These are phyloP conservation scores for Astrocystis sublimbata DNA, from an alignment of 495 filamentous ascomycete genomes.

Conservation along the genomic window DNA sequence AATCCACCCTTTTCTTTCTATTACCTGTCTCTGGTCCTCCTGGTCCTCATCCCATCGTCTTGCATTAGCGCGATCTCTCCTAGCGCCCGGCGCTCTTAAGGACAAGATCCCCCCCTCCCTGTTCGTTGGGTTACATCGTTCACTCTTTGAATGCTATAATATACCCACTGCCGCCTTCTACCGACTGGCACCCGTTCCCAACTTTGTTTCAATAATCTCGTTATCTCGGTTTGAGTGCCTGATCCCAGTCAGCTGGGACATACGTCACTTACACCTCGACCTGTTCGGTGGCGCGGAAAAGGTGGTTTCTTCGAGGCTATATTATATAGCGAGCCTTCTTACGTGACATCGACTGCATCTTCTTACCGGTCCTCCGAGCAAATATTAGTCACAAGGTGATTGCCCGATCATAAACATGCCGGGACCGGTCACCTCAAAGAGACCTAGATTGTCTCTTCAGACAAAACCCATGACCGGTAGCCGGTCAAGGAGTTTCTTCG, in stretches of 20 bases:
- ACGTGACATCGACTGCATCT: neutral
- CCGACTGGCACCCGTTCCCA: neutral
- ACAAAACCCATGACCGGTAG: constrained; percentile 50
- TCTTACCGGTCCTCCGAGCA: constrained; percentile 19
- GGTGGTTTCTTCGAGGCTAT: neutral
- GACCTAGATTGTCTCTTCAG: constrained; percentile 81
- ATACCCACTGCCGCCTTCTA: constrained; percentile 27
- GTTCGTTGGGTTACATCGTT: neutral
- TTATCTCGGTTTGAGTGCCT: constrained; percentile 14
- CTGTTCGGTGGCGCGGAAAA: neutral
- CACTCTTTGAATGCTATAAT: constrained; percentile 18
- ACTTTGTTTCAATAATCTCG: constrained; percentile 2
- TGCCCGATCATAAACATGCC: constrained; percentile 17
- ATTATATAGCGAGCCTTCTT: neutral
- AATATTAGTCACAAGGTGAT: neutral
- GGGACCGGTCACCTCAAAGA: constrained; percentile 40
- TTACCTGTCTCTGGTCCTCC: constrained; percentile 24
- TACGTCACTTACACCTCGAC: constrained; percentile 16
- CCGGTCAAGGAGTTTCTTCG: constrained; percentile 36
- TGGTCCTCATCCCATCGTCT: constrained; percentile 16
- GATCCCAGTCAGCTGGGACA: constrained; percentile 20
- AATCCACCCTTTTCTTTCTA: constrained; percentile 25
- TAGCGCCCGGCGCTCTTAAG: constrained; percentile 21
- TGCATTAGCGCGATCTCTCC: constrained; percentile 26
- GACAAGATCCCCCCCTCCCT: constrained; percentile 15